Evolutionary conservation across 1,284 basidiomycete species (phyloP), one percentile per base, ranked within the genome.

Genomic region (Ganoderma boninense): DNA sequence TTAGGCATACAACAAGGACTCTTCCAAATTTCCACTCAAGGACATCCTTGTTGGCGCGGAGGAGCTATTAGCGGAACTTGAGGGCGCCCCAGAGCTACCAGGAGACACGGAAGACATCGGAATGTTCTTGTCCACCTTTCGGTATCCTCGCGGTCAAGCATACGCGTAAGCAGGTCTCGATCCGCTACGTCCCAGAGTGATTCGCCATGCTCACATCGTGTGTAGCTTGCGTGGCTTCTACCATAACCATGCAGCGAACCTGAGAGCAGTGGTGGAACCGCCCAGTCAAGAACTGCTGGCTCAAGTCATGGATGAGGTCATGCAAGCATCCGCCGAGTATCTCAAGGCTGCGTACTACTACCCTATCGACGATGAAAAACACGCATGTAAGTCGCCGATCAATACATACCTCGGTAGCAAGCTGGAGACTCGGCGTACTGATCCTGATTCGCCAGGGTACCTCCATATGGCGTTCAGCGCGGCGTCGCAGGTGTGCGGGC

Each of bases 121-220:
- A 0, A 77, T 78, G 63, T 61, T 75, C 26, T 66, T 74, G 14
- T 80, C 82, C 3, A 83, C 82, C 69, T 81, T 78, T 72, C 66
- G 77, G 23, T 84, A 85, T 73, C 82, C 82, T 20, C 76, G 75
- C 40, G 85, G 75, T 13, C 78, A 79, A 43, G 83, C 82, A 23
- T 71, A 81, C 38, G 75, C 80, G 85, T 85, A 71, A 38, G 82
- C 78, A 4, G 8, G 23, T 23, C n/a, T 6, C 29, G 10, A 8
- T 54, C 11, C 23, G 23, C 29, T 23, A 20, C 23, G 42, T 2
- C 13, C 20, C 6, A 32, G 5, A 20, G 35, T 44, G n/a, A 52
- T 13, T 20, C 32, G 11, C n/a, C 68, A 26, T 14, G 7, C 42
- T 43, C 54, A 1, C 62, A 14, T 10, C 10, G 7, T 49, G 18